Evolutionary conservation across 2,329 filamentous ascomycete species (phyloP), one percentile per base, ranked within the genome.

Genomic region (Arthroderma sp.): DNA sequence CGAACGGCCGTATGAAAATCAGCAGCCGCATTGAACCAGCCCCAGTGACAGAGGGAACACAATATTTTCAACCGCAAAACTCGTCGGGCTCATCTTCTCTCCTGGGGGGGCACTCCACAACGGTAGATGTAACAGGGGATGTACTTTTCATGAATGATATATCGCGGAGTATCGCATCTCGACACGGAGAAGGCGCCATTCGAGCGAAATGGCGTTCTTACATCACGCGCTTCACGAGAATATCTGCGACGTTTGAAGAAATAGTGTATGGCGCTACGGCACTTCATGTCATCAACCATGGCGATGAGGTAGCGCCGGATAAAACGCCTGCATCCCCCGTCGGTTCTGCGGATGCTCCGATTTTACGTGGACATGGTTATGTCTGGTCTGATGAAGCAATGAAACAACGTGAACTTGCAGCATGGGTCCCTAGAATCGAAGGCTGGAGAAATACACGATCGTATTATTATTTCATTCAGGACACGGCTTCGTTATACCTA

Each of bases 371-470:
- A 0, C 91, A 96, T 60, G 91, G 91, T 36, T 96, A 94, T 59
- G 89, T 98, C 31, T 98, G 91, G 91, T 68, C 82, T 3, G 86
- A 94, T 55, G 86, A 95, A 45, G 69, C 72, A 36, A 74, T 82
- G 5, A 89, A 86, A 64, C 75, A 83, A 55, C 82, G 81, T 55
- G 91, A 98, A 65, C 75, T 98, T 33, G 84, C 87, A 10, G 89
- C 87, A 3, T 94, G 94, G 49, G 86, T 91, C 39, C 86, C 85
- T 46, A 76, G 91, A 46, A 93, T 98, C 50, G 91, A 98, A 67
- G 91, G 89, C 46, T 98, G 91, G 91, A 80, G 91, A 53, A 93
- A 86, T 51, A 96, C 91, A 1, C 75, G 91, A 49, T 94, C 86
- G 57, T 98, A 98, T 60, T 94, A 93, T 66, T 87, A 85, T 53